Evolutionary conservation across 2,329 filamentous ascomycete genomes (phyloP).

Genomic region (Torrubiella hemipterigena): DNA sequence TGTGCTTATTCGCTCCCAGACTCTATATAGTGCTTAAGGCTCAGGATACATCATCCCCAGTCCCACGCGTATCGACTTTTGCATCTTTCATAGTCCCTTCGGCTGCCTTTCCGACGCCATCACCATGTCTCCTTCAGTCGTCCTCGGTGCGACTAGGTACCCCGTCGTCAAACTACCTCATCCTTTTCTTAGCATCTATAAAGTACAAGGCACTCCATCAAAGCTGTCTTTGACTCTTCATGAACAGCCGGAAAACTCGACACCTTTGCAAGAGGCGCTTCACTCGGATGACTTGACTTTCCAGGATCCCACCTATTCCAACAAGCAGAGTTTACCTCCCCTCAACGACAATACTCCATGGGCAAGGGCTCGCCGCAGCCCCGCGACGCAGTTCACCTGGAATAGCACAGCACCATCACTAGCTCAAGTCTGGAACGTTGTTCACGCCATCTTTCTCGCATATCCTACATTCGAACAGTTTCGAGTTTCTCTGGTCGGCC

Average conservation of each 20-base stretch:
- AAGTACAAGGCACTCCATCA: constrained; percentile 13
- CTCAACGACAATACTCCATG: constrained; percentile 38
- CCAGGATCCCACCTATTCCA: constrained; percentile 21
- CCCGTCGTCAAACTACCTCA: constrained; percentile 25
- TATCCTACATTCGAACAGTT: constrained; percentile 28
- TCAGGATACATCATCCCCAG: no score
- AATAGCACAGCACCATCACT: constrained; percentile 20
- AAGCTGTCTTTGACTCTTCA: constrained; percentile 15
- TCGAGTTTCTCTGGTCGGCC: constrained; percentile 24
- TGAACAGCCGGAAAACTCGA: constrained; percentile 10
- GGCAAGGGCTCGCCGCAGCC: constrained; percentile 35
- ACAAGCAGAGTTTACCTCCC: constrained; percentile 25
- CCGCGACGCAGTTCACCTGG: constrained; percentile 30
- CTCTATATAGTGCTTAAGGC: no score
- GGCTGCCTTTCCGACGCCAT: no score
- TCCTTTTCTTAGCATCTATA: constrained; percentile 24
- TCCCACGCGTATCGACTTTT: no score
- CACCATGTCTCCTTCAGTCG: no score
- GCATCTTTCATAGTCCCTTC: no score
- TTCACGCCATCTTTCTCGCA: constrained; percentile 34
- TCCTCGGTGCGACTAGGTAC: no score
- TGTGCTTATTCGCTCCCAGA: no score
- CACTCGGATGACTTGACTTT: constrained; percentile 20
- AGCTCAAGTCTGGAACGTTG: constrained; percentile 35
- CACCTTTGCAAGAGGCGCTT: constrained; percentile 6